phyloP scores from a whole-genome alignment of 129 eudicot species.

The Artemisia tridentata region DNA sequence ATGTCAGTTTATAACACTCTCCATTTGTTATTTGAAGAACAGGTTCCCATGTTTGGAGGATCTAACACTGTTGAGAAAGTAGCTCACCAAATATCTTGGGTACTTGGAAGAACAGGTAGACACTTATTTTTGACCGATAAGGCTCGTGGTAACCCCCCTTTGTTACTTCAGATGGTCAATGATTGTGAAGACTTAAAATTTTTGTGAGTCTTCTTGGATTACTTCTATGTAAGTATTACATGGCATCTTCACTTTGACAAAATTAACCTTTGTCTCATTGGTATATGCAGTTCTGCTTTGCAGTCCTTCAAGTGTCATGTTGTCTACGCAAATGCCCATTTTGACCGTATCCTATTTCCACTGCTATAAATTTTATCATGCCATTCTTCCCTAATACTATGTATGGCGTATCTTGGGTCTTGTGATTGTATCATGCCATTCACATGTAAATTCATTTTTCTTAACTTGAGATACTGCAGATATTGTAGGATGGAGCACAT shows the following conservation, averaged over 20 bases:
- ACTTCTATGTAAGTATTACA: not conserved
- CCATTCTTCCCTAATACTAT: not conserved
- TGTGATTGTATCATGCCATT: not conserved
- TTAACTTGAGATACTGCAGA: slow-evolving; percentile 49
- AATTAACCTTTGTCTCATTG: slow-evolving; percentile 9
- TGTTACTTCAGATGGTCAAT: slow-evolving; percentile 72
- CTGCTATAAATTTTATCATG: no score
- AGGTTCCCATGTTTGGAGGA: slow-evolving; percentile 87
- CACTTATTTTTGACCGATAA: slow-evolving; percentile 72
- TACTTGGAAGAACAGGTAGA: slow-evolving; percentile 87
- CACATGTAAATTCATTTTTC: slow-evolving; percentile 20
- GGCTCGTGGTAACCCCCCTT: slow-evolving; percentile 71
- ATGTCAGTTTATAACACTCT: slow-evolving; percentile 12
- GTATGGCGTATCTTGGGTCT: not conserved
- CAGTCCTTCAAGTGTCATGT: slow-evolving; percentile 79
- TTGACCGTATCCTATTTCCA: slow-evolving; percentile 75
- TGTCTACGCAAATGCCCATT: slow-evolving; percentile 83
- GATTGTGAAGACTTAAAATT: slow-evolving; percentile 70
- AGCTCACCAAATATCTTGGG: slow-evolving; percentile 63
- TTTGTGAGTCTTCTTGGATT: slow-evolving; percentile 46
- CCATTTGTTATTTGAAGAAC: not conserved
- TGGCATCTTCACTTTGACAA: not conserved
- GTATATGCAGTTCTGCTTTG: slow-evolving; percentile 69
- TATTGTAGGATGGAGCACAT: slow-evolving; percentile 94
- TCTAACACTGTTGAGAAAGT: slow-evolving; percentile 59